Evolutionary conservation across 768 basidiomycete species (phyloP).

Genomic region (Leccinum uliginosum): DNA sequence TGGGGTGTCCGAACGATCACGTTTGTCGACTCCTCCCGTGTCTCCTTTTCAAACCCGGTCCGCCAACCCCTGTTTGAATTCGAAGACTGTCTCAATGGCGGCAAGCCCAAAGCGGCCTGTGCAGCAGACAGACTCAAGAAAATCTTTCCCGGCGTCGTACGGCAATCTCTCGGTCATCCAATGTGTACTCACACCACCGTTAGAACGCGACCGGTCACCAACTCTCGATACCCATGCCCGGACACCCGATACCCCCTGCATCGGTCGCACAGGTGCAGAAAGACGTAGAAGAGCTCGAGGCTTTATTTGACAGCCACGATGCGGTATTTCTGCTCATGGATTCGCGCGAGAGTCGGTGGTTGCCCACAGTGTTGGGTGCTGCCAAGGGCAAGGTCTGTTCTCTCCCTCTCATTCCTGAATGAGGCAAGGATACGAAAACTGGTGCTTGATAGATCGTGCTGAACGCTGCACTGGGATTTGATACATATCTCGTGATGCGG

Average conservation of each 20-base stretch:
- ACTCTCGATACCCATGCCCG: constrained; percentile 93
- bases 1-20: constrained; percentile 97
- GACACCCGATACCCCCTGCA: constrained; percentile 77
- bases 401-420: background rate
- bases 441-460: constrained; percentile 64
- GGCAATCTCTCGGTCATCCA: constrained; percentile 24
- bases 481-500: constrained; percentile 94
- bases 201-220: constrained; percentile 80
- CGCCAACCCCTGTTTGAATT: constrained; percentile 96
- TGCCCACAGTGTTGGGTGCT: constrained; percentile 85
- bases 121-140: constrained; percentile 82
- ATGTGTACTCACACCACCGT: background rate
- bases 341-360: constrained; percentile 95
- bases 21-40: constrained; percentile 83
- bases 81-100: constrained; percentile 87
- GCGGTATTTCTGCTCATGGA: constrained; percentile 95
- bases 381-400: constrained; percentile 75
- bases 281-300: constrained; percentile 72
- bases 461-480: constrained; percentile 94
- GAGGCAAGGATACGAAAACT: background rate
- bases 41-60: constrained; percentile 97
- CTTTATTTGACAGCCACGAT: constrained; percentile 81
- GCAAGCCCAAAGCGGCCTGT: constrained; percentile 89
- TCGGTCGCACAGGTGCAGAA: constrained; percentile 53
- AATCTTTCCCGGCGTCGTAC: constrained; percentile 90